Percentiles rank a stretch among this genome's conserved stretches.
phyloP scores from a whole-genome alignment of 139 green algal species.

The Limnomonas spitsbergensis region DNA sequence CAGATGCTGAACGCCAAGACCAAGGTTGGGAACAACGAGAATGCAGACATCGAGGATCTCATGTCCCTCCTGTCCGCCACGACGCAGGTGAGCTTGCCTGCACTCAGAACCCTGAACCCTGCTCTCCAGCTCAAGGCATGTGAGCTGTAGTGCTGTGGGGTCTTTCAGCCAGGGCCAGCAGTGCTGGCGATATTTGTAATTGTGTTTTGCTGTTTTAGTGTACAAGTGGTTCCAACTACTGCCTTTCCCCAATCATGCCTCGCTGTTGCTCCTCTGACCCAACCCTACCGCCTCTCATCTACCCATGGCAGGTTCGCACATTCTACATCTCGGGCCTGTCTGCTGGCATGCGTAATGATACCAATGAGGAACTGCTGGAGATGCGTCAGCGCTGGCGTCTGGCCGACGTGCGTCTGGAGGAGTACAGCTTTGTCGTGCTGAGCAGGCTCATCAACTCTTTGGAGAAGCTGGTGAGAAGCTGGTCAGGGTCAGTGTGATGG shows the following conservation, averaged over 20 bases:
- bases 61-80: constrained; percentile 62
- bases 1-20: constrained; percentile 58
- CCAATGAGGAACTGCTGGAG: constrained; percentile 60
- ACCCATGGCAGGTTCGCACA: constrained; percentile 35
- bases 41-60: constrained; percentile 45
- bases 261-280: no score
- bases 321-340: constrained; percentile 30
- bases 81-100: constrained; percentile 54
- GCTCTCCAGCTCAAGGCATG: not conserved
- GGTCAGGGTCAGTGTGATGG: constrained; percentile 1
- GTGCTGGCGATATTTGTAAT: no score
- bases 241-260: no score
- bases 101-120: no score
- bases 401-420: constrained; percentile 84
- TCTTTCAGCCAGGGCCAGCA: no score
- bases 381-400: constrained; percentile 76
- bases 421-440: constrained; percentile 91
- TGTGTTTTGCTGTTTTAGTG: no score
- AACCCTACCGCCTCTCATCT: no score
- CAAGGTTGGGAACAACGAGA: constrained; percentile 31
- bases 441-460: constrained; percentile 67
- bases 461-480: constrained; percentile 51
- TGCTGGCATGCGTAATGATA: constrained; percentile 88
- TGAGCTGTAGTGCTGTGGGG: no score
- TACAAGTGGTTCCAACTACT: no score